Conservation (phyloP, 257 asterid genomes). For the Lycium barbarum region DNA sequence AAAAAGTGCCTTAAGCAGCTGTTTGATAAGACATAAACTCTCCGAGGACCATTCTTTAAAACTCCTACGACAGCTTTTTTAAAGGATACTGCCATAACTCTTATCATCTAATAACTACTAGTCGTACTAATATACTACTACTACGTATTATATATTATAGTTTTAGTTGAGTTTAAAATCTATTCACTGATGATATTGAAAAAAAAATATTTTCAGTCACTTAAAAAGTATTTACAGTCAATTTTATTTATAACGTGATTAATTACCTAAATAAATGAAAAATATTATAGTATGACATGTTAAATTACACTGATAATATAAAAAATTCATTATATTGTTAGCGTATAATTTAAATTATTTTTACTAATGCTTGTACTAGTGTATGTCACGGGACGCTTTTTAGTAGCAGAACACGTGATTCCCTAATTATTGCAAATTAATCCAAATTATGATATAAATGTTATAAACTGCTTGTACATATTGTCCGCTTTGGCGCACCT, state of each 20-base stretch:
- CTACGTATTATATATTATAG: neutral
- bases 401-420: neutral
- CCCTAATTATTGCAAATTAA: too few relatives aligned
- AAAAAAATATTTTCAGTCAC: neutral
- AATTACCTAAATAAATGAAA: neutral
- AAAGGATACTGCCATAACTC: slow-evolving; percentile 25
- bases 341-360: neutral
- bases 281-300: neutral
- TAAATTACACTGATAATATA: neutral
- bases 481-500: too few relatives aligned
- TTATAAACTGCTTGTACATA: too few relatives aligned
- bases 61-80: slow-evolving; percentile 25
- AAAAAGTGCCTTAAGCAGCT: slow-evolving; percentile 25
- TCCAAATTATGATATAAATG: too few relatives aligned
- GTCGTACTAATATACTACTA: neutral
- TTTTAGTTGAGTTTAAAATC: neutral
- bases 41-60: slow-evolving; percentile 39
- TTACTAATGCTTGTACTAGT: neutral
- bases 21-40: slow-evolving; percentile 41
- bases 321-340: neutral
- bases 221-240: neutral
- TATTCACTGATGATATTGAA: neutral
- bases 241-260: neutral
- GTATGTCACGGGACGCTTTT: slow-evolving; percentile 41
- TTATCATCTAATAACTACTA: slow-evolving; percentile 9